Percentiles rank a stretch among this genome's conserved stretches.
These are phyloP conservation scores for Mycosphaerella arachidis DNA, from an alignment of 2,329 filamentous ascomycete species.

Conservation along the genomic window DNA sequence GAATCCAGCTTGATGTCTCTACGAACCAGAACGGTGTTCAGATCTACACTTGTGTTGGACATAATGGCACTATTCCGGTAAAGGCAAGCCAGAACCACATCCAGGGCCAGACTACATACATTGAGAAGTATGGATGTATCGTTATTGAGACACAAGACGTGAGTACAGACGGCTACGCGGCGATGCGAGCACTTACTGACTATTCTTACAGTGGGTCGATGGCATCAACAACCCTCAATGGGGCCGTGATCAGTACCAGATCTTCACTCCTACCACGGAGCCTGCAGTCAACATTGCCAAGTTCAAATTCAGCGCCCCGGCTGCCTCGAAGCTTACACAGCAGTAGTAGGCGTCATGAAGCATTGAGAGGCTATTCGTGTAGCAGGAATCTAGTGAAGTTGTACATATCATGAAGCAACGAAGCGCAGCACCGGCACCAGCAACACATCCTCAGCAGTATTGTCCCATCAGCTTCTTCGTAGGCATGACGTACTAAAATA, in stretches of 20 bases:
- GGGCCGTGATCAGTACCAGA: constrained; percentile 58
- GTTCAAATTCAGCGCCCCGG: constrained; percentile 19
- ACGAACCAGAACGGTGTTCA: constrained; percentile 31
- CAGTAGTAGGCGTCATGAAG: not conserved
- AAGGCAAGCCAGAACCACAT: constrained; percentile 32
- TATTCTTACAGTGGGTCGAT: constrained; percentile 64
- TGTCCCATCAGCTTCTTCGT: too few relatives aligned
- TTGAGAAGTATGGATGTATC: constrained; percentile 55
- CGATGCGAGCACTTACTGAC: constrained; percentile 58
- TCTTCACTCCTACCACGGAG: constrained; percentile 41
- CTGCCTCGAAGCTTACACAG: not conserved
- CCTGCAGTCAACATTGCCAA: constrained; percentile 23
- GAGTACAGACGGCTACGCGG: constrained; percentile 9
- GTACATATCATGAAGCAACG: not conserved
- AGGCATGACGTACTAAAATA: too few relatives aligned
- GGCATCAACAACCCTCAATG: constrained; percentile 92
- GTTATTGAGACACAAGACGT: constrained; percentile 63
- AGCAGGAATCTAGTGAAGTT: not conserved
- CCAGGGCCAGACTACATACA: constrained; percentile 18
- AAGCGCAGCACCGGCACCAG: not conserved
- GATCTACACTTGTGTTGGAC: constrained; percentile 31
- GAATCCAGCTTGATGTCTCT: constrained; percentile 28
- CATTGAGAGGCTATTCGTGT: not conserved
- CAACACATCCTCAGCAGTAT: too few relatives aligned
- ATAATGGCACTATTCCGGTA: constrained; percentile 31